Base-by-base conservation (phyloP, 306 rosid species). In the Rubus parviflorus region DNA sequence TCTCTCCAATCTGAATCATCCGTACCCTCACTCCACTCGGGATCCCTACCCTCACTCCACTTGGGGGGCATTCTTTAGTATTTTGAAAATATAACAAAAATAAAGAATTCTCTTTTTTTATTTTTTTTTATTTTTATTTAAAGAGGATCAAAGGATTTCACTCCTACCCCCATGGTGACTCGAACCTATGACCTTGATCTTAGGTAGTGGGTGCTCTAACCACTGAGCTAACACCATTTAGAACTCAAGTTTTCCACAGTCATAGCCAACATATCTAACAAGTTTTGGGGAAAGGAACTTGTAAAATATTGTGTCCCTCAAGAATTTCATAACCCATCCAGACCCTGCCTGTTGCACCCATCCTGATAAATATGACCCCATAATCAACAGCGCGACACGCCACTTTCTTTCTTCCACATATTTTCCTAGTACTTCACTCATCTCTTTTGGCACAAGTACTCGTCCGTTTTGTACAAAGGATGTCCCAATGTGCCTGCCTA, bases 401-500 rank as follows among this genome's bases (percentile, higher is more conserved):
- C 68, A 62, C 42, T n/a, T 30, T 16, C 68, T 62, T 30, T 62
- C 68, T 2, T 62, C 68, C 3, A 62, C 68, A 30, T 62, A 62
- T 12, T 62, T 25, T 30, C 42, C 43, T 6, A 62, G 23, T 12
- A 25, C 68, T 30, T 10, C 7, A 30, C 17, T 8, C 68, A 62
- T 14, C 8, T 62, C 68, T 62, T 13, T 30, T 4, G 68, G 43
- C 19, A 30, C 68, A 9, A 62, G 14, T 8, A 58, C 42, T 10
- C 17, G 6, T 30, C 68, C 68, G 22, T 62, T 62, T 11, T 62
- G 68, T 11, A 12, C 2, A 62, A 30, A 62, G 16, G 68, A 62
- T 23, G 38, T 58, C 42, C 40, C 40, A 8, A 62, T 62, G 41
- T 62, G 68, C 5, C 68, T 62, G n/a, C 72, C 76, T n/a, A 78